A percentile compares a stretch with the other conserved stretches of the same genome.
These are phyloP conservation scores for Mycena leptocephala DNA, from an alignment of 768 basidiomycete species.

Conservation along the genomic window DNA sequence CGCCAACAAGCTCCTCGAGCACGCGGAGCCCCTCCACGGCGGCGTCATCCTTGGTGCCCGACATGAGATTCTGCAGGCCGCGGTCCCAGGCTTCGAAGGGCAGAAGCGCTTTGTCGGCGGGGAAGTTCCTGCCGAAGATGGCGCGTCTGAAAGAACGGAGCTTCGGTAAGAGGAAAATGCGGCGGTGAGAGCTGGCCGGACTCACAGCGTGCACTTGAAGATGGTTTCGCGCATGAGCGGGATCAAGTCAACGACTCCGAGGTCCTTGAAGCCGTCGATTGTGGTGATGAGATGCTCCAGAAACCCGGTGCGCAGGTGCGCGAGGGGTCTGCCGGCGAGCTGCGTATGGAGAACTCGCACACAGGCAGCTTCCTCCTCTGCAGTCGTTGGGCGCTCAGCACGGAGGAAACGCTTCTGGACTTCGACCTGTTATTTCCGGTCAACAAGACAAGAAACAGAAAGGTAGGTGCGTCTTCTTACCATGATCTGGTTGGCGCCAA, in stretches of 20 bases:
- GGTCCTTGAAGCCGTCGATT: too few species aligned
- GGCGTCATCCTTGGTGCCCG: not conserved
- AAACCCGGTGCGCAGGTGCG: not conserved
- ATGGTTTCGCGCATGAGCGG: too few species aligned
- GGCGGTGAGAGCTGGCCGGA: not conserved
- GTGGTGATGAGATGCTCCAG: not conserved
- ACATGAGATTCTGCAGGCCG: not conserved
- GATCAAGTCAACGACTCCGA: too few species aligned
- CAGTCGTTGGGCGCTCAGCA: not conserved
- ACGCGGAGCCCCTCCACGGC: not conserved
- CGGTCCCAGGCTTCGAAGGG: too few species aligned
- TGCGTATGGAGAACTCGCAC: too few species aligned
- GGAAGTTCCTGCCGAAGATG: too few species aligned
- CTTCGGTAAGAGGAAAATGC: not conserved
- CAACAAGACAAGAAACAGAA: not conserved
- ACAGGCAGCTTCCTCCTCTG: too few species aligned
- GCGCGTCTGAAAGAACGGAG: not conserved
- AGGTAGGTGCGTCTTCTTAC: not conserved
- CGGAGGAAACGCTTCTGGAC: not conserved
- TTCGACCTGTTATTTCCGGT: not conserved
- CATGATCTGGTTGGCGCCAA: not conserved
- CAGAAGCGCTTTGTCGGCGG: too few species aligned
- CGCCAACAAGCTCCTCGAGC: not conserved
- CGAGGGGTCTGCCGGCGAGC: not conserved
- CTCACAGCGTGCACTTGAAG: too few species aligned